Conservation (phyloP, 139 green algal species). For the Chlamydomonas schloesseri region DNA sequence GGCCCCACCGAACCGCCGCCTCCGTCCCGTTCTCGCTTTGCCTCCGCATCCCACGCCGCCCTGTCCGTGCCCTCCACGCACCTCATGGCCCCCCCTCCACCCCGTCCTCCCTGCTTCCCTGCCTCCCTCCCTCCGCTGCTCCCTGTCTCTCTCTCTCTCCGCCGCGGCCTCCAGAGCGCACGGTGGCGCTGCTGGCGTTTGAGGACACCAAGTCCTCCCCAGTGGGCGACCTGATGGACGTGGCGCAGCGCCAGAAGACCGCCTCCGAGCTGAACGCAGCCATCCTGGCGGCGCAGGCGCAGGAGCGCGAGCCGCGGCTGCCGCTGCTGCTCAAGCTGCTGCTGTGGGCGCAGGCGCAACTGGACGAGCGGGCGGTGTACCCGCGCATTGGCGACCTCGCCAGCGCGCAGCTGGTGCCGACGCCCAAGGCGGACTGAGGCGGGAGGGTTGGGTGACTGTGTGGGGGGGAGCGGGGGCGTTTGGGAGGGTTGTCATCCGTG, state of each 20-base stretch:
- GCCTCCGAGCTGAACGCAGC: conserved; percentile 95
- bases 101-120: background rate
- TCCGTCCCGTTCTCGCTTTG: too few species aligned
- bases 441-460: too few species aligned
- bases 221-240: conserved; percentile 89
- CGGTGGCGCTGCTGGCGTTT: conserved; percentile 96
- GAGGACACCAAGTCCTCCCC: conserved; percentile 80
- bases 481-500: too few species aligned
- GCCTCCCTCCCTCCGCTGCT: background rate
- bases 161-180: conserved; percentile 79
- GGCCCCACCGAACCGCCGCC: too few species aligned
- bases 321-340: conserved; percentile 88
- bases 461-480: too few species aligned
- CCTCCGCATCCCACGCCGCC: too few species aligned
- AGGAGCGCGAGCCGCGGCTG: conserved; percentile 85
- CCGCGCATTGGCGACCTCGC: conserved; percentile 83
- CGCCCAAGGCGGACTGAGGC: conserved; percentile 3
- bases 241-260: conserved; percentile 91
- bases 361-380: conserved; percentile 80
- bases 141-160: background rate
- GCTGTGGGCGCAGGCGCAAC: conserved; percentile 64
- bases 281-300: conserved; percentile 87
- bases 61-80: too few species aligned
- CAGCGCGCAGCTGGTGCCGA: conserved; percentile 53
- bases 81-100: too few species aligned